Conservation (phyloP, 2,329 filamentous ascomycete genomes). For the Microascus cirrosus region DNA sequence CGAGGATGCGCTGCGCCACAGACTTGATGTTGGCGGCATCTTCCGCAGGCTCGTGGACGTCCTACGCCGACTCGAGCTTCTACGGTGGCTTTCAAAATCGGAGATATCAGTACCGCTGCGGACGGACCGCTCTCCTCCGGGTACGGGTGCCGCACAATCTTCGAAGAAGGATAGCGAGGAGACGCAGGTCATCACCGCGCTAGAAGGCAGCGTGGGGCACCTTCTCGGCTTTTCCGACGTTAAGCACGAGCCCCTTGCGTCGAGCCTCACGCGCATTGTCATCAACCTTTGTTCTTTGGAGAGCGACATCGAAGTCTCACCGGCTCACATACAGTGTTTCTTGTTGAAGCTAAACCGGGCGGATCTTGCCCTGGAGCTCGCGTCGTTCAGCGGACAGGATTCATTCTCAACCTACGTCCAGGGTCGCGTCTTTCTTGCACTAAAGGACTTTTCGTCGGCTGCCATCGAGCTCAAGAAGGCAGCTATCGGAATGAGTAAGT, state of each 20-base stretch:
- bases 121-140: constrained; percentile 21
- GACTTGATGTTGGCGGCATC: constrained; percentile 56
- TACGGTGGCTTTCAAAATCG: constrained; percentile 55
- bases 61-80: constrained; percentile 63
- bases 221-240: constrained; percentile 50
- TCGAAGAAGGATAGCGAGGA: constrained; percentile 33
- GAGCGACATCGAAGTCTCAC: constrained; percentile 54
- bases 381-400: constrained; percentile 42
- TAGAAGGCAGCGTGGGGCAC: constrained; percentile 50
- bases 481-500: constrained; percentile 70
- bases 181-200: constrained; percentile 38
- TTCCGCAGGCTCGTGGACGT: constrained; percentile 60
- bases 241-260: constrained; percentile 37
- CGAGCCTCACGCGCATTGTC: constrained; percentile 55
- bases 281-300: constrained; percentile 53
- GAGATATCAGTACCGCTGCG: constrained; percentile 40
- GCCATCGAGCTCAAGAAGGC: constrained; percentile 71
- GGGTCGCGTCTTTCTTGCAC: constrained; percentile 64
- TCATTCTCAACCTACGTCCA: constrained; percentile 71
- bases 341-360: constrained; percentile 47
- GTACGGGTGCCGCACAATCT: constrained; percentile 17
- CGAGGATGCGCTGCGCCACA: constrained; percentile 49
- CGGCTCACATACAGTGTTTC: constrained; percentile 50
- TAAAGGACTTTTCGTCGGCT: constrained; percentile 63
- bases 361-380: constrained; percentile 47